phyloP scores from a whole-genome alignment of 2,329 filamentous ascomycete genomes.

The Fusarium stilboides region DNA sequence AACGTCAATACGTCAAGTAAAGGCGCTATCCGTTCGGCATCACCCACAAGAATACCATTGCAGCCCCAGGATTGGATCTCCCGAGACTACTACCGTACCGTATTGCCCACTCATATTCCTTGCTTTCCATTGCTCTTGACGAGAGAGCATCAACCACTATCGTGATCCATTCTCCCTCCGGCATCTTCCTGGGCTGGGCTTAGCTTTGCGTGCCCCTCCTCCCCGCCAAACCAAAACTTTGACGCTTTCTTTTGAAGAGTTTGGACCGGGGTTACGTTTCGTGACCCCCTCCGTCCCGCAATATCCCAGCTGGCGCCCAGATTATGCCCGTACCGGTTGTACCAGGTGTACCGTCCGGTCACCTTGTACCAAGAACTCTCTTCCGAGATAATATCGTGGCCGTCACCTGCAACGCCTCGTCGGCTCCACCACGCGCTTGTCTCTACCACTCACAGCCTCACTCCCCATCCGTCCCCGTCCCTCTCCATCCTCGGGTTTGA shows the following conservation, averaged over 20 bases:
- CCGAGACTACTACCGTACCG: conserved; percentile 2
- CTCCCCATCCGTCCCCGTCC: conserved; percentile 35
- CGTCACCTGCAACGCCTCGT: conserved; percentile 50
- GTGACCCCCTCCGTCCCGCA: conserved; percentile 47
- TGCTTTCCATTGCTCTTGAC: conserved; percentile 15
- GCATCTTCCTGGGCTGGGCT: conserved; percentile 37
- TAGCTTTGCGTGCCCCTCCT: conserved; percentile 24
- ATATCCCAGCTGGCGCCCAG: conserved; percentile 44
- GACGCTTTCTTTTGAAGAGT: conserved; percentile 38
- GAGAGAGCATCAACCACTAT: conserved; percentile 5
- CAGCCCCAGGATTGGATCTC: conserved; percentile 18
- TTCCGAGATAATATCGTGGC: conserved; percentile 58
- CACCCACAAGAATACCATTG: conserved; percentile 21
- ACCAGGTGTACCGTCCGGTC: conserved; percentile 43
- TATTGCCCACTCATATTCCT: conserved; percentile 26
- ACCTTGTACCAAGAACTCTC: conserved; percentile 49
- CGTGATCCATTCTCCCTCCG: conserved; percentile 26
- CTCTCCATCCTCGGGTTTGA: conserved; percentile 51
- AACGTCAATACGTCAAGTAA: conserved; percentile 35
- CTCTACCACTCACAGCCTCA: conserved; percentile 44
- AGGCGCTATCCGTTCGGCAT: conserved; percentile 31
- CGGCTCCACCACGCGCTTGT: conserved; percentile 51
- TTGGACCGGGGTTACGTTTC: conserved; percentile 45
- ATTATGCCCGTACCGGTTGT: conserved; percentile 31
- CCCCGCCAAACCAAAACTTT: conserved; percentile 40